These are phyloP conservation scores for Alternaria arbusti DNA, from an alignment of 2,329 filamentous ascomycete genomes.

Conservation along the genomic window DNA sequence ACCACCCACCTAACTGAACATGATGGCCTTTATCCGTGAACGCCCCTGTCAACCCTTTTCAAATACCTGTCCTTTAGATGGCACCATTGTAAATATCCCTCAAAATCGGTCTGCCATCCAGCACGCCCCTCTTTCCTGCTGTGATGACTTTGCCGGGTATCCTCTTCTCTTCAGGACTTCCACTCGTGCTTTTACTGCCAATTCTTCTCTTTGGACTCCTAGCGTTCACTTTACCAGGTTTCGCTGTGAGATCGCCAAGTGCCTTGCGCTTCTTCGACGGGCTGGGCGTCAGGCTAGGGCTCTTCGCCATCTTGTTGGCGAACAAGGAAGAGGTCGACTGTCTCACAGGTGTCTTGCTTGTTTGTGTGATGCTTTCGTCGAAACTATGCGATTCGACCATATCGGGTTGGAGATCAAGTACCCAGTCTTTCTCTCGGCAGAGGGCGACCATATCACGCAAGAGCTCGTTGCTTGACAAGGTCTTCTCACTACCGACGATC, in stretches of 20 bases:
- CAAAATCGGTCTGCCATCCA: conserved; percentile 72
- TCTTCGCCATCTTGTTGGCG: neutral
- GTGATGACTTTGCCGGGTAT: conserved; percentile 67
- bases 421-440: conserved; percentile 80
- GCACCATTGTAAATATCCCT: conserved; percentile 75
- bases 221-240: conserved; percentile 14
- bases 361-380: conserved; percentile 59
- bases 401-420: conserved; percentile 71
- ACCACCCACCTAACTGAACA: neutral
- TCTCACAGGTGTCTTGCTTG: conserved; percentile 18
- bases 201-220: conserved; percentile 25
- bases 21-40: neutral
- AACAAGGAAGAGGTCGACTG: neutral
- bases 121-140: conserved; percentile 60
- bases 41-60: neutral
- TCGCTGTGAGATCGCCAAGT: conserved; percentile 30
- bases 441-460: conserved; percentile 76
- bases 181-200: conserved; percentile 25
- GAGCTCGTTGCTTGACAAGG: conserved; percentile 74
- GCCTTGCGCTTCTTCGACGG: conserved; percentile 44
- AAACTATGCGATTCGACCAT: conserved; percentile 74
- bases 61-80: conserved; percentile 2
- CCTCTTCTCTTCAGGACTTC: conserved; percentile 48
- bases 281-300: conserved; percentile 25
- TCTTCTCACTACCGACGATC: conserved; percentile 81